A percentile compares a stretch with the other conserved stretches of the same genome.
Conservation (phyloP, 2,329 filamentous ascomycete genomes). For the Botrytis medusae region DNA sequence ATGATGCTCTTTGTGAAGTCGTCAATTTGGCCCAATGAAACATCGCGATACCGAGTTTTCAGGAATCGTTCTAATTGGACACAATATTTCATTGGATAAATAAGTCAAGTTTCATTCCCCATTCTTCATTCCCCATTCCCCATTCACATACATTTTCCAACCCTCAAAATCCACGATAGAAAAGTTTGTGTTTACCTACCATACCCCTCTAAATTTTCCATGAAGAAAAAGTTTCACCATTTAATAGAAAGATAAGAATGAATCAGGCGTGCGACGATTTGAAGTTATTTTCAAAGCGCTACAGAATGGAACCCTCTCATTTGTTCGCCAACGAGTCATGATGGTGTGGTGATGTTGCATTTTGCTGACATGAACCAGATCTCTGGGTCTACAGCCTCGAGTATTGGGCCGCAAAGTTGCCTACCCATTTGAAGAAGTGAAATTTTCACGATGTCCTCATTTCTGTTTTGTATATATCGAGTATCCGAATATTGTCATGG, state of each 20-base stretch:
- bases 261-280: not conserved
- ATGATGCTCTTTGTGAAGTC: not conserved
- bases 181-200: not conserved
- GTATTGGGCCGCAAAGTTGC: not conserved
- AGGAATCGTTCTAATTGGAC: not conserved
- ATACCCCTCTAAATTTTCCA: rapidly evolving
- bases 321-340: not conserved
- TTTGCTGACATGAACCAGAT: not conserved
- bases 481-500: not conserved
- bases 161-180: not conserved
- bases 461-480: not conserved
- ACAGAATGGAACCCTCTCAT: not conserved
- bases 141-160: not conserved
- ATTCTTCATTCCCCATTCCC: not conserved
- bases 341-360: not conserved
- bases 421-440: not conserved
- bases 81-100: not conserved
- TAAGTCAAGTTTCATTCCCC: not conserved
- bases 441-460: not conserved
- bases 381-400: not conserved
- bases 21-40: not conserved
- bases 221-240: not conserved
- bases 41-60: not conserved
- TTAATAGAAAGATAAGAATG: not conserved
- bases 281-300: not conserved